Evolutionary conservation across 176 grass and related monocot genomes (phyloP).

Genomic region (Carex myosuroides): DNA sequence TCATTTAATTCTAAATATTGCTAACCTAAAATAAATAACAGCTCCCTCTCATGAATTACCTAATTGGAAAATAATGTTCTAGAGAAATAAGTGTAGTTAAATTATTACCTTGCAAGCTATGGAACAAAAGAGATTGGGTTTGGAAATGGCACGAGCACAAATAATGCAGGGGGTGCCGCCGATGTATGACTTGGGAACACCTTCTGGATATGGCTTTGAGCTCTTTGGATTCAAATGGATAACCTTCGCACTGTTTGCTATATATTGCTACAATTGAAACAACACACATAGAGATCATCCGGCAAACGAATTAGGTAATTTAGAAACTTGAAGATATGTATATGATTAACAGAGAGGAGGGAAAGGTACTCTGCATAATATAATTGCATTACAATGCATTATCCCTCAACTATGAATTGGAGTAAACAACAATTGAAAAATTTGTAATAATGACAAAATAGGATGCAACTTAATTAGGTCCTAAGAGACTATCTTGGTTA

Average conservation of each 20-base stretch:
- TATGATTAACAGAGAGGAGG: background rate
- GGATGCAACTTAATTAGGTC: background rate
- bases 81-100: background rate
- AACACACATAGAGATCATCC: background rate
- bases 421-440: background rate
- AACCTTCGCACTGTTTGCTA: slow-evolving; percentile 14
- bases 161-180: background rate
- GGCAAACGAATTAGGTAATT: background rate
- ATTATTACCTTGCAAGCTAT: slow-evolving; percentile 26
- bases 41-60: background rate
- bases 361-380: background rate
- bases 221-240: slow-evolving; percentile 17
- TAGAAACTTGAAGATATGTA: background rate
- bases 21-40: background rate
- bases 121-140: slow-evolving; percentile 5
- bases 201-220: slow-evolving; percentile 10
- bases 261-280: slow-evolving; percentile 13
- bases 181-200: slow-evolving; percentile 6
- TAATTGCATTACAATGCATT: background rate
- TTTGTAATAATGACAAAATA: background rate
- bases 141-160: slow-evolving; percentile 9
- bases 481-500: background rate
- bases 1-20: background rate
- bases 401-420: background rate
- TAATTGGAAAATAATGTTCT: background rate